A percentile compares a stretch with the other conserved stretches of the same genome.
Evolutionary conservation across 1,284 basidiomycete genomes (phyloP).

Genomic region (Pseudozyma hubeiensis): DNA sequence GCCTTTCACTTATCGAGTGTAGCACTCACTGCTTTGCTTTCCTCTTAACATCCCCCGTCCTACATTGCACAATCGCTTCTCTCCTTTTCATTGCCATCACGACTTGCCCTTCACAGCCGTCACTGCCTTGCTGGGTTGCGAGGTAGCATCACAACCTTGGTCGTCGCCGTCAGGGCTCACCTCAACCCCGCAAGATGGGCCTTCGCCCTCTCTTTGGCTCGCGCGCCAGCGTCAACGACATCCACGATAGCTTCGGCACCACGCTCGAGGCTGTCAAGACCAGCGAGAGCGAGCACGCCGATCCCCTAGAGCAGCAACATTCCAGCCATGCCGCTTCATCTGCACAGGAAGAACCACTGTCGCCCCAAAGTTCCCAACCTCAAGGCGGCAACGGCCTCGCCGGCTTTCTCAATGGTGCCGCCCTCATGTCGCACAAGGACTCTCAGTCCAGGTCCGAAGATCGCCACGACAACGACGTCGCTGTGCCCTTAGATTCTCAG

Average conservation of each 20-base stretch:
- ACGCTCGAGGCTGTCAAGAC: slow-evolving; percentile 33
- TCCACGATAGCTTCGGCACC: slow-evolving; percentile 38
- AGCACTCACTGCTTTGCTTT: no score
- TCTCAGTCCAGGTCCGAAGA: slow-evolving; percentile 25
- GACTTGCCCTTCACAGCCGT: no score
- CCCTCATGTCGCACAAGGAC: slow-evolving; percentile 29
- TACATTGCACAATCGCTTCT: no score
- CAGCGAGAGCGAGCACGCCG: slow-evolving; percentile 26
- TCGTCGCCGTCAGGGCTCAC: neutral
- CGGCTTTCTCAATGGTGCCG: slow-evolving; percentile 36
- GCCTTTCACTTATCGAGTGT: no score
- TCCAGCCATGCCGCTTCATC: neutral
- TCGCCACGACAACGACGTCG: slow-evolving; percentile 13
- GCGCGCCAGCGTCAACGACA: slow-evolving; percentile 33
- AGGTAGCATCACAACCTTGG: no score
- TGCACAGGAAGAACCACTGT: neutral
- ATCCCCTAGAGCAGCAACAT: neutral
- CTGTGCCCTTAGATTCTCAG: neutral
- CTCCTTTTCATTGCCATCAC: no score
- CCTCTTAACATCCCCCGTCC: no score
- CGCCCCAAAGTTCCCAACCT: neutral
- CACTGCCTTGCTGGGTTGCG: no score
- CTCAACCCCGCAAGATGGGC: slow-evolving; percentile 12
- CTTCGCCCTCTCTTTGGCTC: slow-evolving; percentile 42
- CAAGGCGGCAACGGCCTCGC: slow-evolving; percentile 16